These are phyloP conservation scores for Groenewaldozyma tartarivorans DNA, from an alignment of 805 yeast species.

Conservation along the genomic window DNA sequence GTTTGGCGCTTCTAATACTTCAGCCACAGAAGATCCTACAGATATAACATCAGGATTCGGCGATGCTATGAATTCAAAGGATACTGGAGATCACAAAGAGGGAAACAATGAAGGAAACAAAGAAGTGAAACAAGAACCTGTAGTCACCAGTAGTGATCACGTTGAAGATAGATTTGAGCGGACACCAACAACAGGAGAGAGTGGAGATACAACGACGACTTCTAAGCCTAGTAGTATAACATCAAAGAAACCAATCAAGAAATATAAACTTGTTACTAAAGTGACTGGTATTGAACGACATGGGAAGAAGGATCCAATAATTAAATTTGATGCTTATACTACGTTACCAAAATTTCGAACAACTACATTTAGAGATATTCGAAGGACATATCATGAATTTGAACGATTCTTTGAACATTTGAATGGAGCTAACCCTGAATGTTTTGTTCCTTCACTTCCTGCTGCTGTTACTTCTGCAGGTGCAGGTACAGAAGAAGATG, in stretches of 20 bases:
- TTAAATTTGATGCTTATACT: conserved; percentile 59
- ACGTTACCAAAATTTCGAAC: conserved; percentile 74
- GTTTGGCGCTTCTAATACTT: background rate
- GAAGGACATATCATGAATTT: conserved; percentile 75
- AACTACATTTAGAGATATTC: conserved; percentile 54
- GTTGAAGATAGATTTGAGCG: background rate
- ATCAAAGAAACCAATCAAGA: conserved; percentile 13
- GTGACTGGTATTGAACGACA: conserved; percentile 65
- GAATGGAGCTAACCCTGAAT: conserved; percentile 76
- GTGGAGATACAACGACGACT: background rate
- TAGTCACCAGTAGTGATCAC: no score
- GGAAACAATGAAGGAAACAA: background rate
- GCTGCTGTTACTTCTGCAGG: conserved; percentile 68
- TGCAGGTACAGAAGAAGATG: conserved; percentile 75
- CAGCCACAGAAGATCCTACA: background rate
- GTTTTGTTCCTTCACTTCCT: conserved; percentile 87
- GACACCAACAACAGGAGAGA: background rate
- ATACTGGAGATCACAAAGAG: background rate
- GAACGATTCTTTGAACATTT: conserved; percentile 67
- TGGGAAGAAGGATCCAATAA: conserved; percentile 68
- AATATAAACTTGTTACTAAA: conserved; percentile 40
- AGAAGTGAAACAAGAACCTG: background rate
- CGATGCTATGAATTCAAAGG: background rate
- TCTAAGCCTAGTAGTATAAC: background rate
- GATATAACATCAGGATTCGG: background rate